Evolutionary conservation across 1,139 yeast species (phyloP).

Genomic region (Cylindricascospora bacillispora): DNA sequence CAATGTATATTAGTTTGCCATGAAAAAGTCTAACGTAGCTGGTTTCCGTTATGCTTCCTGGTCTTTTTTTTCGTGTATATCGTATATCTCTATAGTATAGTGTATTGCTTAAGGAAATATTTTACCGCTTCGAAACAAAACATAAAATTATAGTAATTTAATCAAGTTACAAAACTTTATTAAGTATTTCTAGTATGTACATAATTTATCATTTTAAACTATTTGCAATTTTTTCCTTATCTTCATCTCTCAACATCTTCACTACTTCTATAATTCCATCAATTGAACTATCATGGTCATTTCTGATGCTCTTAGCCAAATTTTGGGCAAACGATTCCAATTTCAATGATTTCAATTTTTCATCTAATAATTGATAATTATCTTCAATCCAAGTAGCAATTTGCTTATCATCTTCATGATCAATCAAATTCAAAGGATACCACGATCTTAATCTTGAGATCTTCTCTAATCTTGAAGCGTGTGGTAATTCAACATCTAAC

Average conservation of each 20-base stretch:
- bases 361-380: conserved; percentile 52
- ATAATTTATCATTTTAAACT: conserved; percentile 1
- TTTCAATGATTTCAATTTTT: conserved; percentile 51
- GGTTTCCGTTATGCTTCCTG: no score
- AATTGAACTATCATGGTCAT: conserved; percentile 42
- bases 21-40: no score
- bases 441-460: conserved; percentile 80
- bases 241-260: conserved; percentile 45
- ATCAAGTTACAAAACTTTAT: no score
- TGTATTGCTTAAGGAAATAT: no score
- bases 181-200: no score
- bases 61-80: no score
- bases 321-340: conserved; percentile 50
- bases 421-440: conserved; percentile 55
- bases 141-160: no score
- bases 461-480: conserved; percentile 62
- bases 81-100: no score
- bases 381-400: conserved; percentile 83
- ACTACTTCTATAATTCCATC: conserved; percentile 51
- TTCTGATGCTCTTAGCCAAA: conserved; percentile 46
- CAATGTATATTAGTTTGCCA: no score
- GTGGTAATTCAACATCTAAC: conserved; percentile 51
- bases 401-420: conserved; percentile 59
- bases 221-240: conserved; percentile 33
- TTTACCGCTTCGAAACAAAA: no score